Evolutionary conservation across 2,329 filamentous ascomycete species (phyloP), one percentile per base, ranked within the genome.

Genomic region (Pyrenochaeta sp.): DNA sequence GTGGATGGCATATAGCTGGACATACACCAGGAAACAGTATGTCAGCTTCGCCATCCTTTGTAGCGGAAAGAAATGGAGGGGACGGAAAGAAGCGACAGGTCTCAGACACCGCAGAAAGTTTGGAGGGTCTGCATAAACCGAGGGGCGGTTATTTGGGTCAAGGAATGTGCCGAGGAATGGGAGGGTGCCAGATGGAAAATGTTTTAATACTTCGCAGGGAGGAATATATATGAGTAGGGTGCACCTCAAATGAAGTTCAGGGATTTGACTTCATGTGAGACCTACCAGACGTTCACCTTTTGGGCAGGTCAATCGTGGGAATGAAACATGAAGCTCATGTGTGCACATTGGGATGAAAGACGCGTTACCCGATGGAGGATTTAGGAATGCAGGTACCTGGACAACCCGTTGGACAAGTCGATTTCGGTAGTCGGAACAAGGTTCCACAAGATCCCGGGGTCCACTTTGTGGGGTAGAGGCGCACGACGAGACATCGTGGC

Each of bases 91-190:
- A 61, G 55, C 55, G 43, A 45, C 41, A 41, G 29, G 42, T 42
- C 41, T 48, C 44, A 49, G 36, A 49, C 34, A 28, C 36, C 55
- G 41, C 48, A 54, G 44, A 48, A 17, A 43, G 26, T 32, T 41
- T 28, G 15, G 17, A 21, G 11, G 34, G 20, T 43, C 22, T 43
- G 48, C 40, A 48, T 36, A 24, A 40, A 43, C 20, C 22, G 22
- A 41, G 29, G 17, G 31, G 22, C 21, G 31, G 30, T 52, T 48
- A 39, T 13, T 45, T 40, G 48, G 36, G 27, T 35, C 35, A 50
- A 53, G 62, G 65, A 68, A 63, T 68, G 60, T 44, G 37, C 44
- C 42, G 43, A 57, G 57, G 57, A 69, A 68, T 68, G 58, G 40
- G 58, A 31, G 19, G 52, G 53, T 53, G 44, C 51, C 35, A 20